These are phyloP conservation scores for Cladosporium sp. DNA, from an alignment of 2,329 filamentous ascomycete genomes.

Conservation along the genomic window DNA sequence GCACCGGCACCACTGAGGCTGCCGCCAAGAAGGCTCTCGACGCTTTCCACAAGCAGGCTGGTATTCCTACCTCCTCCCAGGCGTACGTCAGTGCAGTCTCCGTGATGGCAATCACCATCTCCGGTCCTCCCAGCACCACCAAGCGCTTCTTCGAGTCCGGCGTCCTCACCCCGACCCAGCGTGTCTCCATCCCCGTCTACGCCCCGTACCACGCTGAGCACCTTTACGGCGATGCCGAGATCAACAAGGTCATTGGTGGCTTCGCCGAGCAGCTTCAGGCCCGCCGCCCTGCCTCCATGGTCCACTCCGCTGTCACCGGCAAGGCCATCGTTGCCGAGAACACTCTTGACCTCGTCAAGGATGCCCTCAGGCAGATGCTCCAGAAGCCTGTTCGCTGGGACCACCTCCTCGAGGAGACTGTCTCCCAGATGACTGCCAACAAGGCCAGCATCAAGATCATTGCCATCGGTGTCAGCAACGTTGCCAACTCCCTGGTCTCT, in stretches of 20 bases:
- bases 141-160: slow-evolving; percentile 49
- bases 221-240: slow-evolving; percentile 48
- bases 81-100: slow-evolving; percentile 59
- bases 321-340: slow-evolving; percentile 43
- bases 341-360: slow-evolving; percentile 43
- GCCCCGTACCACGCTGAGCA: slow-evolving; percentile 58
- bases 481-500: slow-evolving; percentile 53
- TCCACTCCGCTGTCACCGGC: slow-evolving; percentile 46
- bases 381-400: slow-evolving; percentile 48
- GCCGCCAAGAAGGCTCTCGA: slow-evolving; percentile 49
- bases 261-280: slow-evolving; percentile 39
- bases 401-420: slow-evolving; percentile 43
- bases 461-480: slow-evolving; percentile 50
- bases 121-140: slow-evolving; percentile 53
- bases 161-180: slow-evolving; percentile 47
- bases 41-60: slow-evolving; percentile 55
- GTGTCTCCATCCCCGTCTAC: slow-evolving; percentile 51
- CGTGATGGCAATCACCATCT: slow-evolving; percentile 56
- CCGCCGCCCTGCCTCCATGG: slow-evolving; percentile 39
- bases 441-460: slow-evolving; percentile 42
- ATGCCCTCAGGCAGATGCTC: slow-evolving; percentile 43
- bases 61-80: slow-evolving; percentile 47
- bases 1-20: slow-evolving; percentile 53
- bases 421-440: slow-evolving; percentile 43
- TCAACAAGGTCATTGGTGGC: slow-evolving; percentile 47